Evolutionary conservation across 163 green algal species (phyloP).

Genomic region (Volvox carteri): DNA sequence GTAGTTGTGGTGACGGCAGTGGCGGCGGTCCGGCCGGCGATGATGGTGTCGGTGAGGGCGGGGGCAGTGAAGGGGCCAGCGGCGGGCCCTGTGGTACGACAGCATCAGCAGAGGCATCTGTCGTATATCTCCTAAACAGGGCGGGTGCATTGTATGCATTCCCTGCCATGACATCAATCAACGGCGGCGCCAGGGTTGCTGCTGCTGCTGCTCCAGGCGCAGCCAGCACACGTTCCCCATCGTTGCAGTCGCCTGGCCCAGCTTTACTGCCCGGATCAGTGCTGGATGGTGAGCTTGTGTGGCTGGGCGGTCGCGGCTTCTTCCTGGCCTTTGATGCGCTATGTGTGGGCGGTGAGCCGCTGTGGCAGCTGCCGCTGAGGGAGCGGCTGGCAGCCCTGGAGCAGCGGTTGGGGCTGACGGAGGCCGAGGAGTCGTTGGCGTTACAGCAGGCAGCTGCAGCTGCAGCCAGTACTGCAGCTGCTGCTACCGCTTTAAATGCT

Average conservation of each 20-base stretch:
- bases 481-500: no score
- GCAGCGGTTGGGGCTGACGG: not conserved
- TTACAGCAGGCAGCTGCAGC: no score
- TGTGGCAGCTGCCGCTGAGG: constrained; percentile 56
- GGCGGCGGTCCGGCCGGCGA: no score
- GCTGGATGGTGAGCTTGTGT: constrained; percentile 63
- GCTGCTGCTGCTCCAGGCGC: no score
- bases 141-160: constrained; percentile 42
- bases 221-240: no score
- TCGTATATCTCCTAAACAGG: constrained; percentile 50
- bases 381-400: constrained; percentile 35
- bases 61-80: not conserved
- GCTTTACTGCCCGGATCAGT: constrained; percentile 37
- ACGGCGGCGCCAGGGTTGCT: no score
- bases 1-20: no score
- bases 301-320: constrained; percentile 43
- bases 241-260: no score
- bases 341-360: not conserved
- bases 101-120: no score
- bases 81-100: no score
- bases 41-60: not conserved
- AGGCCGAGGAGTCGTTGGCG: constrained; percentile 6
- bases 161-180: not conserved
- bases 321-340: constrained; percentile 62
- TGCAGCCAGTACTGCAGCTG: no score